phyloP scores from a whole-genome alignment of 2,329 filamentous ascomycete genomes.

The Boeremia lycopersici region DNA sequence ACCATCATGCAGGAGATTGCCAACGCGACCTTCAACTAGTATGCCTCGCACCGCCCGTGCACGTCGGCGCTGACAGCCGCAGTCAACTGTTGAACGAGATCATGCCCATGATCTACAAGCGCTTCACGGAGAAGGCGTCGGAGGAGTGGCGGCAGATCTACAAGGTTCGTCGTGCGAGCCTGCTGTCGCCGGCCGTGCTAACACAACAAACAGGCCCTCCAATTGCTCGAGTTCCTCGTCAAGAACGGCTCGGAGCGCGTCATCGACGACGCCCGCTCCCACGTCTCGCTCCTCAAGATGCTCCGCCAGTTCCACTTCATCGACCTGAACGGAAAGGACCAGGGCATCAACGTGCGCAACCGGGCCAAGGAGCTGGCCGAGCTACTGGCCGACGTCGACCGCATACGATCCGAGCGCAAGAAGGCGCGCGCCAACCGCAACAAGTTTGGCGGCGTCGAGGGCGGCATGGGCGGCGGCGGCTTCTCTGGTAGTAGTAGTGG shows the following conservation, averaged over 20 bases:
- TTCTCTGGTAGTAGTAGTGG: slow-evolving; percentile 54
- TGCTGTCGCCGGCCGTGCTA: slow-evolving; percentile 10
- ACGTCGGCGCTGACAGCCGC: slow-evolving; percentile 29
- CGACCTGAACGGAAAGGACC: slow-evolving; percentile 94
- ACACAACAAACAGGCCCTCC: slow-evolving; percentile 63
- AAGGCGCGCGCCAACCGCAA: slow-evolving; percentile 89
- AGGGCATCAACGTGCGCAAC: slow-evolving; percentile 96
- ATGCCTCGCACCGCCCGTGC: slow-evolving; percentile 45
- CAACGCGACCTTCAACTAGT: slow-evolving; percentile 98
- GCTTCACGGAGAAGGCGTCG: slow-evolving; percentile 96
- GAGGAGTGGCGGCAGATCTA: slow-evolving; percentile 99
- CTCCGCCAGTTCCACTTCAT: slow-evolving; percentile 98
- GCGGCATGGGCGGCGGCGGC: slow-evolving; percentile 67
- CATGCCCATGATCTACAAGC: slow-evolving; percentile 99
- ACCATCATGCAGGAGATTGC: slow-evolving; percentile 97
- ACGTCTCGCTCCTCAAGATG: slow-evolving; percentile 96
- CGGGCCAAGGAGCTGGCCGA: slow-evolving; percentile 94
- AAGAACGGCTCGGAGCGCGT: slow-evolving; percentile 98
- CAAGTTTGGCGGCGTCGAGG: slow-evolving; percentile 95
- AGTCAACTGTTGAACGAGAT: slow-evolving; percentile 98
- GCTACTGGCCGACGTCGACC: slow-evolving; percentile 88
- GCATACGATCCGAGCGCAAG: slow-evolving; percentile 76
- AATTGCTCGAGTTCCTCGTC: slow-evolving; percentile 94
- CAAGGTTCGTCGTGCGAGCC: slow-evolving; percentile 65
- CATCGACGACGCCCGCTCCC: slow-evolving; percentile 93